A percentile compares a stretch with the other conserved stretches of the same genome.
Conservation (phyloP, 169 alveolate species). For the Cryptosporidium sp. region DNA sequence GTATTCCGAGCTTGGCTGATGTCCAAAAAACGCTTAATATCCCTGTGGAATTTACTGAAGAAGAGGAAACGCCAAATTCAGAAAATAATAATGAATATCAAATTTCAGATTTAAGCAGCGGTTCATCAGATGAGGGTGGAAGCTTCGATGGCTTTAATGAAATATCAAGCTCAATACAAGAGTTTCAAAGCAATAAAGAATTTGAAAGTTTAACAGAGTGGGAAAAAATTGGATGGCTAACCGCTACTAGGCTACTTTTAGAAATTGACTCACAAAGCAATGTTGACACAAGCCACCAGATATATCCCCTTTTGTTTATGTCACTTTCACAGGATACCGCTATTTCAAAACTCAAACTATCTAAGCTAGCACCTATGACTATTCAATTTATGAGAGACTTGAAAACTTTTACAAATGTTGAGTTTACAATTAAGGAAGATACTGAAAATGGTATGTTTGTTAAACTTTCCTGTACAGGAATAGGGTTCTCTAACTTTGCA, state of each 20-base stretch:
- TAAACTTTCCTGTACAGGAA: slow-evolving; percentile 69
- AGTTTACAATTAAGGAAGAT: slow-evolving; percentile 67
- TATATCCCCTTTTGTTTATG: slow-evolving; percentile 77
- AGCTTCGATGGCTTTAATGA: not conserved
- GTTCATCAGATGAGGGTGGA: not conserved
- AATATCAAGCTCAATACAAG: not conserved
- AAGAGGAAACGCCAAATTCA: not conserved
- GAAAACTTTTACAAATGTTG: slow-evolving; percentile 77
- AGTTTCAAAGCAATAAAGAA: not conserved
- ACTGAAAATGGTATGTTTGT: slow-evolving; percentile 7
- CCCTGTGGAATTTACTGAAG: not conserved
- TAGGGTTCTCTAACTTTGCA: slow-evolving; percentile 51
- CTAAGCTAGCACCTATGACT: slow-evolving; percentile 78
- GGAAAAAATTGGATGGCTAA: slow-evolving; percentile 77
- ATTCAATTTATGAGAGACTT: slow-evolving; percentile 77
- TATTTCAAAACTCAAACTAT: slow-evolving; percentile 75
- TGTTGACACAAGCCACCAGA: slow-evolving; percentile 78
- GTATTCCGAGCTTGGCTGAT: slow-evolving; percentile 5
- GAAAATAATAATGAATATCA: slow-evolving; percentile 4
- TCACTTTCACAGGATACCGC: slow-evolving; percentile 79
- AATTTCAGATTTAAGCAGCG: not conserved
- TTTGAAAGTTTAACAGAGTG: slow-evolving; percentile 12
- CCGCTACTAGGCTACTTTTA: slow-evolving; percentile 77
- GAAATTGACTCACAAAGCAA: slow-evolving; percentile 77
- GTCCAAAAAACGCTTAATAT: slow-evolving; percentile 14